Evolutionary conservation across 257 asterid species (phyloP).

Genomic region (Misopates orontium): DNA sequence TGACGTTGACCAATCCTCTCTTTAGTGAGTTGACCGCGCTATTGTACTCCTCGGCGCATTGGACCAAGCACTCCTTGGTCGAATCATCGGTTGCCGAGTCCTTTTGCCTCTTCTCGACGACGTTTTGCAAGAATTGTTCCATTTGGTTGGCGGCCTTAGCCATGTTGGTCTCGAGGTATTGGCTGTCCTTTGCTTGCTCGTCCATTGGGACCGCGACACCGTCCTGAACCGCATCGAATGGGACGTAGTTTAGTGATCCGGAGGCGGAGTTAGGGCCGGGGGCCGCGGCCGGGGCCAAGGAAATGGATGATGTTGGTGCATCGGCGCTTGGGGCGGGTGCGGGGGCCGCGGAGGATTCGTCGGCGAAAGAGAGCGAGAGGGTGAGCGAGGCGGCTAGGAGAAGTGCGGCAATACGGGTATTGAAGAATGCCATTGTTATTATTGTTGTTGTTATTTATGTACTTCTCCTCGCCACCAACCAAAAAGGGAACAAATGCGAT

Average conservation of each 20-base stretch:
- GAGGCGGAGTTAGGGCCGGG: not conserved
- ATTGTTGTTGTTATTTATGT: not conserved
- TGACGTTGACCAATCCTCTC: conserved; percentile 10
- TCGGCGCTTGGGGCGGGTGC: not conserved
- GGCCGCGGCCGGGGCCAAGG: not conserved
- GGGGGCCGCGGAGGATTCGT: not conserved
- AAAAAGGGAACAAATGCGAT: no score
- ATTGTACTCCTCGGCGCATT: conserved; percentile 1
- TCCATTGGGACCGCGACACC: not conserved
- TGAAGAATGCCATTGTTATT: not conserved
- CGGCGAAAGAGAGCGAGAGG: not conserved
- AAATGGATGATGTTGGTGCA: not conserved
- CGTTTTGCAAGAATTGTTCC: not conserved
- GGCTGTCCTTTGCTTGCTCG: conserved; percentile 11
- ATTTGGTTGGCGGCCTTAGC: conserved; percentile 4
- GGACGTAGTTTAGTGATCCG: not conserved
- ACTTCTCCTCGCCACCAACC: no score
- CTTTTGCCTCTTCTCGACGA: not conserved
- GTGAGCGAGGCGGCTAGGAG: conserved; percentile 6
- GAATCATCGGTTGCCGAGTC: not conserved
- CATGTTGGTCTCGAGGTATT: conserved; percentile 9
- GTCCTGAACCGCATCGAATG: not conserved
- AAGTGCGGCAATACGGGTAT: not conserved
- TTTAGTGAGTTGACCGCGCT: not conserved
- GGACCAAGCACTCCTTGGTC: not conserved